Evolutionary conservation across 129 eudicot genomes (phyloP).

Genomic region (Lactuca sativa): DNA sequence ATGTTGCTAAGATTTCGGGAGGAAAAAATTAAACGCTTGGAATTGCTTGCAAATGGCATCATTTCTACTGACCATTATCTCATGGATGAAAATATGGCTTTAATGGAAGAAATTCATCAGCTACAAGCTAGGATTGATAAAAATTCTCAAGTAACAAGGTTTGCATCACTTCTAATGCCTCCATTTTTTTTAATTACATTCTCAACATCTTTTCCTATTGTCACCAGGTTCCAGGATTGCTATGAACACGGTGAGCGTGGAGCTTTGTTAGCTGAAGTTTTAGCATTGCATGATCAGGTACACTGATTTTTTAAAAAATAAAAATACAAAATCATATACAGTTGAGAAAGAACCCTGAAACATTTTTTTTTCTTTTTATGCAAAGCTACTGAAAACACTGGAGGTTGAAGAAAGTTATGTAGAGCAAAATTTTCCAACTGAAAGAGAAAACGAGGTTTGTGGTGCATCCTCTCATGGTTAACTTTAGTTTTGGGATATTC

Average conservation of each 20-base stretch:
- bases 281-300: constrained; percentile 65
- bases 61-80: constrained; percentile 50
- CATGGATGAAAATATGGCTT: constrained; percentile 50
- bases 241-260: constrained; percentile 62
- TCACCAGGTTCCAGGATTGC: constrained; percentile 47
- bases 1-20: constrained; percentile 55
- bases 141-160: constrained; percentile 50
- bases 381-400: constrained; percentile 53
- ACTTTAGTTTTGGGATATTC: constrained; percentile 17
- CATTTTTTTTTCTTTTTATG: background rate
- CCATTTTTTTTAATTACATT: constrained; percentile 1
- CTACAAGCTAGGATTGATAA: constrained; percentile 45
- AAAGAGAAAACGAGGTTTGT: constrained; percentile 43
- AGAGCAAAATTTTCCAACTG: constrained; percentile 19
- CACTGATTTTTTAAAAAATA: background rate
- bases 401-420: constrained; percentile 43
- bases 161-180: constrained; percentile 33
- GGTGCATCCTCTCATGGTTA: constrained; percentile 23
- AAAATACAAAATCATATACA: constrained; percentile 1
- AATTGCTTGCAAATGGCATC: constrained; percentile 44
- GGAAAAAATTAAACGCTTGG: constrained; percentile 59
- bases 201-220: constrained; percentile 14
- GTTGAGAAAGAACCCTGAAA: constrained; percentile 14
- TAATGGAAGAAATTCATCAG: constrained; percentile 57
- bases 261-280: constrained; percentile 57